These are phyloP conservation scores for Sarocladium kiliense DNA, from an alignment of 2,329 filamentous ascomycete genomes.

Conservation along the genomic window DNA sequence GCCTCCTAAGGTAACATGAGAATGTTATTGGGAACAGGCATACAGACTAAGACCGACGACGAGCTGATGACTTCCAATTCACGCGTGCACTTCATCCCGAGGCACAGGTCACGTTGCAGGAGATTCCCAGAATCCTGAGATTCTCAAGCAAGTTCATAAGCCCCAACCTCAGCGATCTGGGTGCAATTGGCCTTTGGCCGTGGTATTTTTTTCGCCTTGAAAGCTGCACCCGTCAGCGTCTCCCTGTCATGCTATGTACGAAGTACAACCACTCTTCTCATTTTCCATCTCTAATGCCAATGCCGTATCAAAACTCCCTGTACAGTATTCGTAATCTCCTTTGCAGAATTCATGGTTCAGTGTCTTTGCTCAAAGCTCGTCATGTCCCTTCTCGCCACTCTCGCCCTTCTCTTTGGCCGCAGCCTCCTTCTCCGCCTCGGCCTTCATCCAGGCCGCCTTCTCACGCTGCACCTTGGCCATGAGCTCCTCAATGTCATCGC, in stretches of 20 bases:
- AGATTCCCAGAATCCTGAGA: too few species aligned
- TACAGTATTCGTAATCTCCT: background rate
- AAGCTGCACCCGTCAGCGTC: background rate
- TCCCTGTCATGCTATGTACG: background rate
- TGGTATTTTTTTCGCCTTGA: background rate
- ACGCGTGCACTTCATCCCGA: too few species aligned
- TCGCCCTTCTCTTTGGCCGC: conserved; percentile 23
- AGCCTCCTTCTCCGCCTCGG: conserved; percentile 22
- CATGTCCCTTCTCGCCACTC: conserved; percentile 17
- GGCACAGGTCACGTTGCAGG: too few species aligned
- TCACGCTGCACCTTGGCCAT: conserved; percentile 23
- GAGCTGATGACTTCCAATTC: too few species aligned
- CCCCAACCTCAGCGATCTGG: background rate
- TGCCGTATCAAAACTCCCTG: conserved; percentile 8
- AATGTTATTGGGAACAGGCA: too few species aligned
- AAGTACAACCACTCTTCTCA: background rate
- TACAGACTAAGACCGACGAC: too few species aligned
- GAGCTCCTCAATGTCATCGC: conserved; percentile 49
- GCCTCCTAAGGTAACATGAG: too few species aligned
- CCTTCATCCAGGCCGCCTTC: conserved; percentile 16
- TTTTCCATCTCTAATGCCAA: conserved; percentile 6
- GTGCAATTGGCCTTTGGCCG: background rate
- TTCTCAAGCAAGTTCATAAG: too few species aligned
- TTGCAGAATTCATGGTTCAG: background rate
- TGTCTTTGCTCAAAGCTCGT: conserved; percentile 12